Evolutionary conservation across 768 basidiomycete species (phyloP).

Genomic region (Tulasnella sp.): DNA sequence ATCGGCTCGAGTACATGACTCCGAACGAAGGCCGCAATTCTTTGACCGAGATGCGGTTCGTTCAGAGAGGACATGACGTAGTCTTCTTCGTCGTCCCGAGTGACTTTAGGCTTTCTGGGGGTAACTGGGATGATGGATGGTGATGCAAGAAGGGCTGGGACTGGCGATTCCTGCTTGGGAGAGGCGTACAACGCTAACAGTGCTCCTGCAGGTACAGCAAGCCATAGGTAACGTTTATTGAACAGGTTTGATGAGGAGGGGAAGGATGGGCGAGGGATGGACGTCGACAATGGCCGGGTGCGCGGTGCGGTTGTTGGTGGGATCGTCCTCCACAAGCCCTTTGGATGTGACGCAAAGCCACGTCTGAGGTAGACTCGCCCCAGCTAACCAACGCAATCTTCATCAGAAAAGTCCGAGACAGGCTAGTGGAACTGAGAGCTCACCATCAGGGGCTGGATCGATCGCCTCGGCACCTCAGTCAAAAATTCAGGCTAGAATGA

Average conservation of each 20-base stretch:
- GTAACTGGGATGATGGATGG: constrained; percentile 49
- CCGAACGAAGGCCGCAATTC: constrained; percentile 50
- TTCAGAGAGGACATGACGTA: constrained; percentile 59
- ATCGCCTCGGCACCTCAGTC: neutral
- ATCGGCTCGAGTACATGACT: constrained; percentile 77
- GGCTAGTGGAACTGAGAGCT: neutral
- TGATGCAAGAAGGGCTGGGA: constrained; percentile 51
- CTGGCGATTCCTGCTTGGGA: constrained; percentile 45
- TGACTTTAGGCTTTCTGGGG: constrained; percentile 33
- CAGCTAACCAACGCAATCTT: neutral
- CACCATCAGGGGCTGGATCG: neutral
- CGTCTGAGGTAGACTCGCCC: neutral
- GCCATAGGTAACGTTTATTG: constrained; percentile 43
- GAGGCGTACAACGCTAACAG: constrained; percentile 47
- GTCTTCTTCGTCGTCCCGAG: constrained; percentile 34
- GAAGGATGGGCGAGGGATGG: constrained; percentile 9
- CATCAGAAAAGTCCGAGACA: neutral
- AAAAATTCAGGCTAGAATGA: neutral
- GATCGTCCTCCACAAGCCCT: constrained; percentile 4
- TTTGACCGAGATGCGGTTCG: constrained; percentile 52
- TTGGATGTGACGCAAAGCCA: neutral
- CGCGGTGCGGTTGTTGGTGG: neutral
- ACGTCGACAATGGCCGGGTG: neutral
- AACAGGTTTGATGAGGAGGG: neutral
- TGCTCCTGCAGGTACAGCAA: constrained; percentile 57